Percentiles rank a stretch among this genome's conserved stretches.
Evolutionary conservation across 2,329 filamentous ascomycete species (phyloP).

Genomic region (Paecilomyces formosus): DNA sequence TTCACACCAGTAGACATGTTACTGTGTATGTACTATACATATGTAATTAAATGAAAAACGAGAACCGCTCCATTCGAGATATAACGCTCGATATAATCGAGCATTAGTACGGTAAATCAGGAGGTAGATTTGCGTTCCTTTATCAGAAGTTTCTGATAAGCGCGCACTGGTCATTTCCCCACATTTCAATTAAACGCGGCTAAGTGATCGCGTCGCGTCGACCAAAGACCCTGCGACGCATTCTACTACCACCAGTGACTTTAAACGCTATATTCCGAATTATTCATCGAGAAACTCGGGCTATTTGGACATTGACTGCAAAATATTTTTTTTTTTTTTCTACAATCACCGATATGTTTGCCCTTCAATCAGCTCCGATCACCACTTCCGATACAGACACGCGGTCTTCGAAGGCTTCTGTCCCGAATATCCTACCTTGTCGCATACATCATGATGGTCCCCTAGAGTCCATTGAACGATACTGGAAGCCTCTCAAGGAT

Average conservation of each 20-base stretch:
- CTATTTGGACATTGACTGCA: not conserved
- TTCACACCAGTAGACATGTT: not conserved
- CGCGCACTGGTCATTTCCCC: not conserved
- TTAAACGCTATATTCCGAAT: not conserved
- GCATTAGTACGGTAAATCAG: too few relatives aligned
- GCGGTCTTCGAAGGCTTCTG: slow-evolving; percentile 32
- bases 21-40: not conserved
- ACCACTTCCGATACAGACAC: slow-evolving; percentile 10
- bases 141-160: not conserved
- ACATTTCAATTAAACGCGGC: not conserved
- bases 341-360: slow-evolving; percentile 21
- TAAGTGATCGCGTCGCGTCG: not conserved
- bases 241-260: not conserved
- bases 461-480: slow-evolving; percentile 55
- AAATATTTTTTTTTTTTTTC: not conserved
- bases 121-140: not conserved
- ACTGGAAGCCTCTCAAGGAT: slow-evolving; percentile 59
- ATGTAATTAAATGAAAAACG: not conserved
- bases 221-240: not conserved
- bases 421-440: slow-evolving; percentile 71
- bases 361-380: slow-evolving; percentile 23
- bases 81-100: not conserved
- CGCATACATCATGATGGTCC: slow-evolving; percentile 71
- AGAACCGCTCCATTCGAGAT: not conserved
- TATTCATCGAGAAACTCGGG: not conserved